A percentile compares a stretch with the other conserved stretches of the same genome.
phyloP scores from a whole-genome alignment of 73 alveolate species.

The Halteria grandinella region DNA sequence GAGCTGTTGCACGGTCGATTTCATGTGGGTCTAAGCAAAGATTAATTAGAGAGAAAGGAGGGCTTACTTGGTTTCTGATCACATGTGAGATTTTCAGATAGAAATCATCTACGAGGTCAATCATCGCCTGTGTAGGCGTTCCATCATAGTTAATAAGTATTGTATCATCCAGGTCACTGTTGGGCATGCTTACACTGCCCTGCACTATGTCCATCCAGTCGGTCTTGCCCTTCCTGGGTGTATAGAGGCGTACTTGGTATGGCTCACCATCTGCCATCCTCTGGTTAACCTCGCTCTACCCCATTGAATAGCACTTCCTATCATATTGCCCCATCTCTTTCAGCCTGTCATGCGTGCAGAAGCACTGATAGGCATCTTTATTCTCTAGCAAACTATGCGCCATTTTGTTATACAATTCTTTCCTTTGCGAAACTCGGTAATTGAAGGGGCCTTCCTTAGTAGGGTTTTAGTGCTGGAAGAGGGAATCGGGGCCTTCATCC shows the following conservation, averaged over 20 bases:
- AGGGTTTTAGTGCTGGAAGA: neutral
- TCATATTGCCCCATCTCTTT: slow-evolving; percentile 63
- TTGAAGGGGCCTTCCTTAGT: slow-evolving; percentile 54
- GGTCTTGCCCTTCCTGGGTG: slow-evolving; percentile 66
- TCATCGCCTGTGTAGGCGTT: slow-evolving; percentile 74
- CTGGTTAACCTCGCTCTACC: slow-evolving; percentile 44
- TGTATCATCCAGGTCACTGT: slow-evolving; percentile 65
- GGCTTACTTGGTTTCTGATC: slow-evolving; percentile 76
- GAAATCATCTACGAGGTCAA: slow-evolving; percentile 75
- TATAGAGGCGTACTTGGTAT: slow-evolving; percentile 56
- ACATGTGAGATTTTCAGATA: slow-evolving; percentile 82
- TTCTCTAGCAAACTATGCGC: slow-evolving; percentile 61
- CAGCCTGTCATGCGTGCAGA: slow-evolving; percentile 71
- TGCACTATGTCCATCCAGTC: slow-evolving; percentile 65
- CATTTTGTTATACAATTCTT: slow-evolving; percentile 49
- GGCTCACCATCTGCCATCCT: slow-evolving; percentile 59
- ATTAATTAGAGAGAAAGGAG: no score
- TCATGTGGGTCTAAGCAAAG: slow-evolving; percentile 73
- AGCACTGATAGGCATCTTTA: slow-evolving; percentile 75
- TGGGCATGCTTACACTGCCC: slow-evolving; percentile 69
- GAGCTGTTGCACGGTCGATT: slow-evolving; percentile 73
- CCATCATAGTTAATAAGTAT: slow-evolving; percentile 73
- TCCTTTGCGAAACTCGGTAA: slow-evolving; percentile 61
- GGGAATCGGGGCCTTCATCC: slow-evolving; percentile 77
- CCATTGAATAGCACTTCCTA: slow-evolving; percentile 57